phyloP scores from a whole-genome alignment of 305 asterid species.

The Solanum hybrid region DNA sequence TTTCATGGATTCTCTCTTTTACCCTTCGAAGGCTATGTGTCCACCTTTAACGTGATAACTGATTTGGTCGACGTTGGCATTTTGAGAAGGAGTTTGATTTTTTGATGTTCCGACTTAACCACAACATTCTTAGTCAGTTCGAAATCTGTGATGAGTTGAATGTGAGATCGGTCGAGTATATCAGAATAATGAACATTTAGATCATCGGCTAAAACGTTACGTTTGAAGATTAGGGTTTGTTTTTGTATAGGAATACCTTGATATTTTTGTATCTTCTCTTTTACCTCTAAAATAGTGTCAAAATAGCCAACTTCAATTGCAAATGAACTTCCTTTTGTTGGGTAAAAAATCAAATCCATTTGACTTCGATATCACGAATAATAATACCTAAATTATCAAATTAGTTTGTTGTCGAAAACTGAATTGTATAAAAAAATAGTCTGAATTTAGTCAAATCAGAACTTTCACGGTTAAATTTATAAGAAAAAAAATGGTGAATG shows the following conservation, averaged over 20 bases:
- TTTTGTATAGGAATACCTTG: constrained; percentile 28
- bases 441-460: neutral
- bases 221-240: constrained; percentile 25
- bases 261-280: constrained; percentile 38
- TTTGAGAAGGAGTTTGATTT: constrained; percentile 29
- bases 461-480: neutral
- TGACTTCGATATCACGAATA: neutral
- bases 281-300: constrained; percentile 54
- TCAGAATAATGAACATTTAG: constrained; percentile 45
- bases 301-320: constrained; percentile 52
- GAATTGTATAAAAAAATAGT: neutral
- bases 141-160: constrained; percentile 21
- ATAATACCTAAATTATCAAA: neutral
- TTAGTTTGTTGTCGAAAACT: neutral
- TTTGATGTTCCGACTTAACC: neutral
- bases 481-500: neutral
- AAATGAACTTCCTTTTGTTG: constrained; percentile 33
- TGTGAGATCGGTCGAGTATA: constrained; percentile 40
- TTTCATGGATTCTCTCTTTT: constrained; percentile 38
- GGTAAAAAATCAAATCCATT: constrained; percentile 48
- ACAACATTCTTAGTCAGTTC: neutral
- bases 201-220: constrained; percentile 36
- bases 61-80: constrained; percentile 18
- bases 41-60: constrained; percentile 17
- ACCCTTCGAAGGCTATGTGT: constrained; percentile 21